These are phyloP conservation scores for Nicotiana benthamiana DNA, from an alignment of 257 asterid species.

Conservation along the genomic window DNA sequence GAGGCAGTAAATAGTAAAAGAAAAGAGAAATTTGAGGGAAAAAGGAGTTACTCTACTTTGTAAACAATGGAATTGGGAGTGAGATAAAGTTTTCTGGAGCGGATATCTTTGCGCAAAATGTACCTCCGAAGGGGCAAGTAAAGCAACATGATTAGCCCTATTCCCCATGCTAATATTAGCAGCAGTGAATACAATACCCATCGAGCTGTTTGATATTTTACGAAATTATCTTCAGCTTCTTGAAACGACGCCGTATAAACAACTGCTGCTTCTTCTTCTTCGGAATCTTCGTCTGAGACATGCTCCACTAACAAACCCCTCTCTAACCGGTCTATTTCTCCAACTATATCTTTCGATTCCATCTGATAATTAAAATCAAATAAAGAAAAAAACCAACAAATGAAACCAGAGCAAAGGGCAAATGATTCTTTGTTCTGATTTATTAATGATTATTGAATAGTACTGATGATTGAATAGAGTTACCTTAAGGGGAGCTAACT, in stretches of 20 bases:
- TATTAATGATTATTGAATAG: too few relatives aligned
- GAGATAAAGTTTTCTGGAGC: constrained; percentile 57
- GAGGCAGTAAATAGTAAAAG: too few relatives aligned
- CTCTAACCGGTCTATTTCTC: constrained; percentile 46
- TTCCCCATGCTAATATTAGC: constrained; percentile 67
- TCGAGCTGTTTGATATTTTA: constrained; percentile 49
- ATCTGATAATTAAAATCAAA: neutral
- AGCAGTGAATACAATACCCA: constrained; percentile 57
- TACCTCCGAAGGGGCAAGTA: constrained; percentile 64
- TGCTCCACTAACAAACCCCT: constrained; percentile 36
- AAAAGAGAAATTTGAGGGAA: neutral
- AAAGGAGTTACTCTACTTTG: constrained; percentile 24
- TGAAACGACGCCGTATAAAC: constrained; percentile 57
- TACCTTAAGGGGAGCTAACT: too few relatives aligned
- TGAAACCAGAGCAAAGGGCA: too few relatives aligned
- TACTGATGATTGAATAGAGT: too few relatives aligned
- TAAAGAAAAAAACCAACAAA: neutral
- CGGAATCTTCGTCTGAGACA: constrained; percentile 6
- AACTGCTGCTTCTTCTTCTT: constrained; percentile 22
- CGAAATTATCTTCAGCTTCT: constrained; percentile 50
- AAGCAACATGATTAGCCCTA: constrained; percentile 60
- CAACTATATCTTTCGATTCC: constrained; percentile 20
- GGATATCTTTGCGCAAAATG: constrained; percentile 45
- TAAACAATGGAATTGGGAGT: constrained; percentile 58
- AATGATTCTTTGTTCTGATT: too few relatives aligned